These are phyloP conservation scores for Chaetomium sp. DNA, from an alignment of 2,329 filamentous ascomycete genomes.

Conservation along the genomic window DNA sequence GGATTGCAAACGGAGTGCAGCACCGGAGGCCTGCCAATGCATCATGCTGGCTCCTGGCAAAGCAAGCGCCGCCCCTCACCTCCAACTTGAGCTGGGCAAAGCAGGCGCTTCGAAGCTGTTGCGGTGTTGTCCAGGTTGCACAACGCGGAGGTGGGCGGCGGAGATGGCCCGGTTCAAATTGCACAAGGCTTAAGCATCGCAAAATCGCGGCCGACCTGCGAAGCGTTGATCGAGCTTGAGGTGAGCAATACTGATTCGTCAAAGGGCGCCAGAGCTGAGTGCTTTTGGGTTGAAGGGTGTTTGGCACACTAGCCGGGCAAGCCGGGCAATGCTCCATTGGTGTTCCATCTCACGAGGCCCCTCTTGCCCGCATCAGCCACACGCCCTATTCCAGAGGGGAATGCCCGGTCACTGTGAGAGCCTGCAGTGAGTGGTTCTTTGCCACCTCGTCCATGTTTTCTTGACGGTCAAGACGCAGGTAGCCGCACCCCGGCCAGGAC, in stretches of 20 bases:
- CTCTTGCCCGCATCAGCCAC: constrained; percentile 10
- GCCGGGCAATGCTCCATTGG: constrained; percentile 20
- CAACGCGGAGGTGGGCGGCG: constrained; percentile 4
- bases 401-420: constrained; percentile 2
- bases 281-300: constrained; percentile 6
- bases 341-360: constrained; percentile 5
- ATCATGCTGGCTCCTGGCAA: no score
- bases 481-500: constrained; percentile 3
- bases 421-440: constrained; percentile 7
- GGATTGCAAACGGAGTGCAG: constrained; percentile 3
- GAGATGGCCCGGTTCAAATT: neutral
- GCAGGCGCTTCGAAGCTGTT: constrained; percentile 3
- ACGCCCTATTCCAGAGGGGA: constrained; percentile 16
- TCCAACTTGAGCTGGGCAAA: constrained; percentile 1
- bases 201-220: neutral
- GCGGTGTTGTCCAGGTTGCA: constrained; percentile 16
- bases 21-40: neutral
- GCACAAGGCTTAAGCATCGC: constrained; percentile 2
- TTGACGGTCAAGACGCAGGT: constrained; percentile 18
- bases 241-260: constrained; percentile 10
- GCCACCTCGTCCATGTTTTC: constrained; percentile 12
- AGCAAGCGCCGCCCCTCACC: neutral
- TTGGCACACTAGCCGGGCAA: constrained; percentile 10
- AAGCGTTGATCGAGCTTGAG: neutral
- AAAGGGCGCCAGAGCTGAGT: constrained; percentile 15